These are phyloP conservation scores for Puccinia horiana DNA, from an alignment of 1,284 basidiomycete genomes.

Conservation along the genomic window DNA sequence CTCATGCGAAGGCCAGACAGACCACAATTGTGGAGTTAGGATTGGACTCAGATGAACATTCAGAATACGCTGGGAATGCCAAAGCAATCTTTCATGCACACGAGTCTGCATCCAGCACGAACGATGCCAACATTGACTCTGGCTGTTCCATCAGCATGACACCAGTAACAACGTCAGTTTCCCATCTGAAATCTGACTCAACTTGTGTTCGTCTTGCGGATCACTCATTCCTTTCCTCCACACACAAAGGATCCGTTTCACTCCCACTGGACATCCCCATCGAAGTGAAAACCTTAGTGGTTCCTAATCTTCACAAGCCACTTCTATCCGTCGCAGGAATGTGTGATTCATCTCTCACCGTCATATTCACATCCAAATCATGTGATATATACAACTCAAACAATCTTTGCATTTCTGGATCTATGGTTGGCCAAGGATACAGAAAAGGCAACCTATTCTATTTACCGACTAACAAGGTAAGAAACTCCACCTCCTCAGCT, in stretches of 20 bases:
- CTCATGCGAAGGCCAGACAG: too few relatives aligned
- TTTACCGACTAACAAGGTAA: background rate
- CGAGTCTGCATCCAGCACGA: too few relatives aligned
- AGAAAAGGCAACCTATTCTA: slow-evolving; percentile 8
- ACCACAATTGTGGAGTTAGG: too few relatives aligned
- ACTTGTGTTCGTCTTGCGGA: background rate
- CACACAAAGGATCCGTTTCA: background rate
- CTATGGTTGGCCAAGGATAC: background rate
- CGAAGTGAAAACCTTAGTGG: too few relatives aligned
- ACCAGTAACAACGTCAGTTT: background rate
- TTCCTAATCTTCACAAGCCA: background rate
- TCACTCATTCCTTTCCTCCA: background rate
- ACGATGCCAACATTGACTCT: slow-evolving; percentile 5
- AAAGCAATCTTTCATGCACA: too few relatives aligned
- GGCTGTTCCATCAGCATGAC: slow-evolving; percentile 3
- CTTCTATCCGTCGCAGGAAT: background rate
- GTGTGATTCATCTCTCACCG: background rate
- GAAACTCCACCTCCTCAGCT: background rate
- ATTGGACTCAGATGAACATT: too few relatives aligned
- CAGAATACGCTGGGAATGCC: too few relatives aligned
- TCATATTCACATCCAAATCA: too few relatives aligned
- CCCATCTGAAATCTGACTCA: background rate
- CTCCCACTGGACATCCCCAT: background rate
- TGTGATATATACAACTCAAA: background rate
- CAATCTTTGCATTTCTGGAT: background rate